Evolutionary conservation across 176 grass and related monocot genomes (phyloP), one percentile per base, ranked within the genome.

Genomic region (Phyllostachys edulis): DNA sequence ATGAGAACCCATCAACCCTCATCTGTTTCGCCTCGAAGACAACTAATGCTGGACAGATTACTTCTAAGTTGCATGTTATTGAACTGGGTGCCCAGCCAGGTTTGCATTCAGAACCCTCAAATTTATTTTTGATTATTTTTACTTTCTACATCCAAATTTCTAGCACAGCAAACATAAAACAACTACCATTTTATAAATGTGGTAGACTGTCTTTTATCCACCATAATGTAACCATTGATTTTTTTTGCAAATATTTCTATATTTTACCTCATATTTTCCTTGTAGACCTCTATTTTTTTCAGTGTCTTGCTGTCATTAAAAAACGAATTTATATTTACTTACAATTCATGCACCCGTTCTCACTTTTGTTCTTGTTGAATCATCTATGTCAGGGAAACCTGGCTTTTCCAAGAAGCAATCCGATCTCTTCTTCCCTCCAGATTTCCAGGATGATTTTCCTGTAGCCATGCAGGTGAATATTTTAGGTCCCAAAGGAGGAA

Each of bases 341-440:
- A 51, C 9, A 72, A 52, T 24, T 29, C 57, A 51, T 63, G 54
- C 38, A 1, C 6, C 4, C 56, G 20, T 6, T 76, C 27, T 46
- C 38, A 56, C 45, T 1, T 7, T 87, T 80, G 6, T 72, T 75
- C 52, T 76, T 56, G 52, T 16, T 5, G 13, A 18, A 85, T 76
- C 5, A 47, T 40, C 79, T 52, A 21, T 88, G 37, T 47, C 82
- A 96, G 96, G 93, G 9, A 99, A 99, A 75, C 88, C 96, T 37
- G 93, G 87, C 0, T 99, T 99, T 78, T 89, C 96, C 50, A 99
- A 99, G 91, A 99, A 99, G 78, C 96, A 99, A 94, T 90, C 93
- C 2, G 96, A 99, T 81, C 89, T 96, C 39, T 96, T 96, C 83
- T 96, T 96, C 38, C 96, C 96, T 47, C 96, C 93, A 66, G 96